These are phyloP conservation scores for Terfezia claveryi DNA, from an alignment of 495 filamentous ascomycete genomes.

Conservation along the genomic window DNA sequence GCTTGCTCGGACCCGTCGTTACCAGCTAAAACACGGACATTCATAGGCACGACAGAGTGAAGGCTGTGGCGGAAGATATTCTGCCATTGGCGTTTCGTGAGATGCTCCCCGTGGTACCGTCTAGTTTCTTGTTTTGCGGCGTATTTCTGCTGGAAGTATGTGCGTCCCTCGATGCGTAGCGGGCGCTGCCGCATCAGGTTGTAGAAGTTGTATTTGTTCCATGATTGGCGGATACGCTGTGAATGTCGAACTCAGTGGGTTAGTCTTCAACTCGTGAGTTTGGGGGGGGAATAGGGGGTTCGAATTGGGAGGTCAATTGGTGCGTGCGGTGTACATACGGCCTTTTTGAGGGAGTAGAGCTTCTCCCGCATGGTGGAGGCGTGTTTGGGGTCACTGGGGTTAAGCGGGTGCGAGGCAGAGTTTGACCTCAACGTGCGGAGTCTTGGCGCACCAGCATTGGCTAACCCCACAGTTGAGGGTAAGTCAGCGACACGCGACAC, in stretches of 20 bases:
- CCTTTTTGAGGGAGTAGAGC: conserved; percentile 40
- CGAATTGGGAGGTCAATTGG: background rate
- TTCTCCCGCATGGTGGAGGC: conserved; percentile 32
- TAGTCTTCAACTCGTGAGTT: conserved; percentile 11
- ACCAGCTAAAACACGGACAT: conserved; percentile 46
- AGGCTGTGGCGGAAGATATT: conserved; percentile 69
- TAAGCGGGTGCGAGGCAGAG: no score
- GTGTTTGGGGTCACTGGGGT: background rate
- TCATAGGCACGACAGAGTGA: conserved; percentile 66
- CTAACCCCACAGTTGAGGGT: no score
- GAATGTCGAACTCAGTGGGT: background rate
- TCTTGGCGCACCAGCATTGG: no score
- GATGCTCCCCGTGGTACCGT: conserved; percentile 82
- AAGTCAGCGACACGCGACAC: no score
- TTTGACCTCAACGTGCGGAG: no score
- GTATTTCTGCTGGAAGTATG: conserved; percentile 99
- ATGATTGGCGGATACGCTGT: conserved; percentile 90
- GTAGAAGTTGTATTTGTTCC: conserved; percentile 94
- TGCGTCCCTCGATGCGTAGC: conserved; percentile 22
- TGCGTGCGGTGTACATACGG: conserved; percentile 24
- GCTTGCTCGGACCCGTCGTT: conserved; percentile 63
- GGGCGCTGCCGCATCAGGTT: conserved; percentile 36
- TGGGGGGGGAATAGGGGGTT: background rate
- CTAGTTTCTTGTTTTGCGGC: conserved; percentile 56
- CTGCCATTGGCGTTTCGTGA: conserved; percentile 73